Evolutionary conservation across 108 stramenopile genomes (phyloP).

Genomic region (Fragilariopsis cylindrus): DNA sequence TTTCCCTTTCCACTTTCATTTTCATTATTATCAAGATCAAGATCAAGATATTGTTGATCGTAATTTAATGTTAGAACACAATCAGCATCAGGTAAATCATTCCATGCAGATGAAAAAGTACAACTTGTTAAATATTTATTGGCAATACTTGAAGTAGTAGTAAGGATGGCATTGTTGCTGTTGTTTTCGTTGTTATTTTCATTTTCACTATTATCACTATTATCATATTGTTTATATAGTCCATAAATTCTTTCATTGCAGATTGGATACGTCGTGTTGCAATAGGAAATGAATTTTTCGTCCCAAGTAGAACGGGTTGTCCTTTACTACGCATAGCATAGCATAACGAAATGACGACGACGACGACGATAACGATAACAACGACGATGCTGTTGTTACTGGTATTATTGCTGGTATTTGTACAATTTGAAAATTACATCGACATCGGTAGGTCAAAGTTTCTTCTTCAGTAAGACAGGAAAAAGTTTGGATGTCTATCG

Average conservation of each 20-base stretch:
- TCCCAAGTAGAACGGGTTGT: conserved; percentile 33
- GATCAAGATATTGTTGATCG: conserved; percentile 39
- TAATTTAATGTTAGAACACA: conserved; percentile 62
- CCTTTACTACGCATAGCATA: conserved; percentile 47
- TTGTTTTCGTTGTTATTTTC: no score
- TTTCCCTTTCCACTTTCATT: no score
- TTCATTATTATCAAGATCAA: not conserved
- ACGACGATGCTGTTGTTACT: not conserved
- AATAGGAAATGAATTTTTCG: conserved; percentile 49
- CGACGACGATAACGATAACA: not conserved
- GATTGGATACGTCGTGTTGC: conserved; percentile 59
- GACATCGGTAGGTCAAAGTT: conserved; percentile 63
- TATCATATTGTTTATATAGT: conserved; percentile 16
- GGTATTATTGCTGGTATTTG: not conserved
- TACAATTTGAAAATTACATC: conserved; percentile 66
- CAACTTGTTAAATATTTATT: conserved; percentile 38
- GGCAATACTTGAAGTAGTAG: conserved; percentile 6
- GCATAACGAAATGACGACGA: conserved; percentile 39
- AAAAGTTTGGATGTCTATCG: conserved; percentile 2
- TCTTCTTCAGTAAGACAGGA: conserved; percentile 37
- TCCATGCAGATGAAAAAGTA: conserved; percentile 68
- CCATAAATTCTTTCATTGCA: conserved; percentile 53
- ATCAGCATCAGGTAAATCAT: conserved; percentile 35
- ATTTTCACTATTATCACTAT: not conserved
- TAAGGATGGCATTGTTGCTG: no score